phyloP scores from a whole-genome alignment of 2,329 filamentous ascomycete genomes.

The Neodidymelliopsis sp. region DNA sequence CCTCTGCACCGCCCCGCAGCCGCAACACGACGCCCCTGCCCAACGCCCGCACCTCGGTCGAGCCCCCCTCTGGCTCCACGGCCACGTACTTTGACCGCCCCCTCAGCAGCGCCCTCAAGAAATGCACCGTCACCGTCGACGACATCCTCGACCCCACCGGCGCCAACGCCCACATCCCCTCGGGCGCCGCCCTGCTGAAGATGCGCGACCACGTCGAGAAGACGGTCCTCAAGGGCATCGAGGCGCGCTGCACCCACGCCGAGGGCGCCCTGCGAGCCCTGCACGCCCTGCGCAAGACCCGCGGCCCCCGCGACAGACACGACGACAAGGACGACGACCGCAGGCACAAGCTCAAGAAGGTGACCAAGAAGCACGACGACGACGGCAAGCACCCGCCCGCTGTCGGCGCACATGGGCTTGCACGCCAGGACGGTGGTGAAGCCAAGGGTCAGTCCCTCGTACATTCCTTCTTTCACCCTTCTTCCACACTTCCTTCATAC shows the following conservation, averaged over 20 bases:
- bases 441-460: background rate
- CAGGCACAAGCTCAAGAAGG: conserved; percentile 58
- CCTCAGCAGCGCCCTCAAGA: conserved; percentile 62
- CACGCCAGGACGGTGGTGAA: conserved; percentile 69
- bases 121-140: conserved; percentile 68
- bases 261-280: conserved; percentile 77
- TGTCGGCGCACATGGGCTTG: conserved; percentile 69
- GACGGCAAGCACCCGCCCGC: conserved; percentile 67
- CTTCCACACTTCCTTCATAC: no score
- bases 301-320: conserved; percentile 60
- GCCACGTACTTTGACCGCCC: conserved; percentile 71
- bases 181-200: conserved; percentile 69
- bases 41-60: conserved; percentile 57
- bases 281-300: conserved; percentile 69
- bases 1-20: conserved; percentile 58
- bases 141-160: conserved; percentile 71
- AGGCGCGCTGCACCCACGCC: conserved; percentile 67
- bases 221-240: conserved; percentile 52
- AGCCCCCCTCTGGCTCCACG: conserved; percentile 35
- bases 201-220: conserved; percentile 72
- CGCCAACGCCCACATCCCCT: conserved; percentile 59
- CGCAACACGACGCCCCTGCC: conserved; percentile 80
- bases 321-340: conserved; percentile 60
- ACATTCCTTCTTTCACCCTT: background rate
- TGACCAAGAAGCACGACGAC: conserved; percentile 80